Evolutionary conservation across 192 early-diverging fungal genomes (phyloP).

Genomic region (Coemansia sp.): DNA sequence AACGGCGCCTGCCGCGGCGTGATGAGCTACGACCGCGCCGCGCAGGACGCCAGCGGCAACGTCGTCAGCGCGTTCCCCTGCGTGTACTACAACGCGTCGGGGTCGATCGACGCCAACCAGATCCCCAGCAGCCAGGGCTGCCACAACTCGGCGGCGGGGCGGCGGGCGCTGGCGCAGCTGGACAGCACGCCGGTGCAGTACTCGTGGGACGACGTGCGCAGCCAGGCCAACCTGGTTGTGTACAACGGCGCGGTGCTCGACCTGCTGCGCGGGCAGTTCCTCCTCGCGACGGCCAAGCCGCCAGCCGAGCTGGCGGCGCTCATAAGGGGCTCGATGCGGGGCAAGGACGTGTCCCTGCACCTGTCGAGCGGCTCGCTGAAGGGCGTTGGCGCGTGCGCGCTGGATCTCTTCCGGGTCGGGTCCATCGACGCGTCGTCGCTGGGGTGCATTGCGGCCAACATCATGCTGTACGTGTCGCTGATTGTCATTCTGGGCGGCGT

Average conservation of each 20-base stretch:
- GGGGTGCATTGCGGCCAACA: constrained; percentile 79
- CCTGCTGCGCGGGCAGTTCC: constrained; percentile 62
- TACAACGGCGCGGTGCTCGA: constrained; percentile 82
- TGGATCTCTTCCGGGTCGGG: constrained; percentile 79
- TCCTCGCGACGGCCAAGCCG: constrained; percentile 58
- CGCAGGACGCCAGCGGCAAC: constrained; percentile 38
- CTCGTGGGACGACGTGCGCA: constrained; percentile 66
- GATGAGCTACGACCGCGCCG: constrained; percentile 30
- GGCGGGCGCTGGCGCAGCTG: constrained; percentile 50
- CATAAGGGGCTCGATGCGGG: constrained; percentile 49
- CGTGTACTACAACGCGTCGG: constrained; percentile 59
- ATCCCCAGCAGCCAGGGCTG: constrained; percentile 62
- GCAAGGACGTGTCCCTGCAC: constrained; percentile 57
- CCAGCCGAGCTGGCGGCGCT: constrained; percentile 32
- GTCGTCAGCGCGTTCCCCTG: constrained; percentile 74
- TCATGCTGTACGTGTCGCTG: constrained; percentile 60
- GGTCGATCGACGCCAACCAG: constrained; percentile 44
- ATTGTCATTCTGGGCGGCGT: constrained; percentile 79
- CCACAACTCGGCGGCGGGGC: constrained; percentile 59
- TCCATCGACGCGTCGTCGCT: constrained; percentile 74
- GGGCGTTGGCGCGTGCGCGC: constrained; percentile 68
- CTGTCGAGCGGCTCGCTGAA: constrained; percentile 58
- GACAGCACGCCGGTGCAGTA: constrained; percentile 61
- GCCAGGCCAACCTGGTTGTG: constrained; percentile 64
- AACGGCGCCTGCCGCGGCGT: constrained; percentile 69